Conservation (phyloP, 2,329 filamentous ascomycete species). For the Phaeosphaeriaceae sp. region DNA sequence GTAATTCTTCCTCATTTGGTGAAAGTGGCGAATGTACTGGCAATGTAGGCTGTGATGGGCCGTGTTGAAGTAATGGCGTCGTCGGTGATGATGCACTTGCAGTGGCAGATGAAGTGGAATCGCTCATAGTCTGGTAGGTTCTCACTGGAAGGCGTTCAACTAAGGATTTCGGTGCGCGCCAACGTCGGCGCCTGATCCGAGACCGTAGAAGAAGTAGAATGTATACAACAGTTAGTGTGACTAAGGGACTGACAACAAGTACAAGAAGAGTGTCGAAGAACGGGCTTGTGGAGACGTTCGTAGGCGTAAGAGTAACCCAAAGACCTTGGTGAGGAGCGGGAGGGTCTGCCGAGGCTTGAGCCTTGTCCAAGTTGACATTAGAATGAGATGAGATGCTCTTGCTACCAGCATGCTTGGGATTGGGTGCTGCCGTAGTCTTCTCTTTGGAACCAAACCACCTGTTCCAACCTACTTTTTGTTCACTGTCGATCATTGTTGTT, state of each 20-base stretch:
- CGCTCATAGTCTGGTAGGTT: slow-evolving; percentile 86
- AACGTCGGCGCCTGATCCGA: slow-evolving; percentile 84
- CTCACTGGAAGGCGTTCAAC: slow-evolving; percentile 94
- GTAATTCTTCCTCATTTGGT: slow-evolving; percentile 67
- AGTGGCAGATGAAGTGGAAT: slow-evolving; percentile 64
- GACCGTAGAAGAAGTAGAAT: slow-evolving; percentile 85
- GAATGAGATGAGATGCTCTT: slow-evolving; percentile 28
- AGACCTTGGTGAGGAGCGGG: slow-evolving; percentile 72
- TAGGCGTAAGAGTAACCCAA: slow-evolving; percentile 95
- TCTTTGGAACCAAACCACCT: slow-evolving; percentile 32
- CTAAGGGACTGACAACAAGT: slow-evolving; percentile 89
- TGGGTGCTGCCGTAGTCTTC: slow-evolving; percentile 20
- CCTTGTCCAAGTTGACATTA: slow-evolving; percentile 23
- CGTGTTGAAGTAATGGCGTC: slow-evolving; percentile 75
- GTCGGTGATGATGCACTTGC: slow-evolving; percentile 72
- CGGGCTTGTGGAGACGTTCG: slow-evolving; percentile 83
- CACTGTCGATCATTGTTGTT: slow-evolving; percentile 11
- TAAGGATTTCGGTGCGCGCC: slow-evolving; percentile 96
- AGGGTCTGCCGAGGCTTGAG: slow-evolving; percentile 24
- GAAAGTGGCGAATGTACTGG: slow-evolving; percentile 67
- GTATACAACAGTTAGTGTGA: slow-evolving; percentile 93
- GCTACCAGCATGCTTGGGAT: slow-evolving; percentile 11
- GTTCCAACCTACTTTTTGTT: slow-evolving; percentile 32
- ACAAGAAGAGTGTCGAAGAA: slow-evolving; percentile 98
- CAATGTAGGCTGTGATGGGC: slow-evolving; percentile 27